phyloP scores from a whole-genome alignment of 768 basidiomycete genomes.

The Rhodotorula sphaerocarpa region DNA sequence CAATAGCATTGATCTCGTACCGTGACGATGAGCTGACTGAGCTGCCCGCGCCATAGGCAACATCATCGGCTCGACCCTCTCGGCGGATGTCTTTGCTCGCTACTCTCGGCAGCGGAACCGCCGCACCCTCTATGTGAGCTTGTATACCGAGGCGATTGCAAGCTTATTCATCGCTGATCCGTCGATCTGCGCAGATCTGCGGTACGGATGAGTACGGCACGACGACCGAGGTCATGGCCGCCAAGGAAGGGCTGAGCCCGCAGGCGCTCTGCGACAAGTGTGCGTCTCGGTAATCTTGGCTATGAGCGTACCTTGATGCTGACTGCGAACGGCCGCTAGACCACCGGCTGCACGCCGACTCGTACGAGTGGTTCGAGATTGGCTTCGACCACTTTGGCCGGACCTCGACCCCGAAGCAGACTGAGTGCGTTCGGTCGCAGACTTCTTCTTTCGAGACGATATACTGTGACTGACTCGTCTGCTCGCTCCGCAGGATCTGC shows the following conservation, averaged over 20 bases:
- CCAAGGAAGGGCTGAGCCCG: constrained; percentile 75
- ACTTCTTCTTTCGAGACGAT: not conserved
- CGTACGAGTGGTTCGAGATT: constrained; percentile 97
- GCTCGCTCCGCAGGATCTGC: constrained; percentile 54
- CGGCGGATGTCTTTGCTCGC: constrained; percentile 93
- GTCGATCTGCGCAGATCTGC: constrained; percentile 52
- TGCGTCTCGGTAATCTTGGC: not conserved
- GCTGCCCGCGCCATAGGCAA: constrained; percentile 51
- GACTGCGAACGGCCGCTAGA: too few species aligned
- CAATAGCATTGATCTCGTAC: too few species aligned
- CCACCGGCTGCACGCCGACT: constrained; percentile 73
- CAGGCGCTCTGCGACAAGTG: constrained; percentile 43
- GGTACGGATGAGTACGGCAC: constrained; percentile 99
- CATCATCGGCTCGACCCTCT: constrained; percentile 89
- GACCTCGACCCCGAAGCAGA: constrained; percentile 81
- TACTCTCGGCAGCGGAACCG: constrained; percentile 70
- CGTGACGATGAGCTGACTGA: not conserved
- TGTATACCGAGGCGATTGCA: constrained; percentile 26
- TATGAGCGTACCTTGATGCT: too few species aligned
- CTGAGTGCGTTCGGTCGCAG: constrained; percentile 46
- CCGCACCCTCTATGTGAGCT: constrained; percentile 70
- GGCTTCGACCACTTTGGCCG: constrained; percentile 94
- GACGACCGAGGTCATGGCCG: constrained; percentile 92
- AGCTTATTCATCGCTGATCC: not conserved
- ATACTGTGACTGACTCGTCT: too few species aligned